Evolutionary conservation across 148 eudicot genomes (phyloP), one percentile per base, ranked within the genome.

Genomic region (Vaccinium macrocarpon): DNA sequence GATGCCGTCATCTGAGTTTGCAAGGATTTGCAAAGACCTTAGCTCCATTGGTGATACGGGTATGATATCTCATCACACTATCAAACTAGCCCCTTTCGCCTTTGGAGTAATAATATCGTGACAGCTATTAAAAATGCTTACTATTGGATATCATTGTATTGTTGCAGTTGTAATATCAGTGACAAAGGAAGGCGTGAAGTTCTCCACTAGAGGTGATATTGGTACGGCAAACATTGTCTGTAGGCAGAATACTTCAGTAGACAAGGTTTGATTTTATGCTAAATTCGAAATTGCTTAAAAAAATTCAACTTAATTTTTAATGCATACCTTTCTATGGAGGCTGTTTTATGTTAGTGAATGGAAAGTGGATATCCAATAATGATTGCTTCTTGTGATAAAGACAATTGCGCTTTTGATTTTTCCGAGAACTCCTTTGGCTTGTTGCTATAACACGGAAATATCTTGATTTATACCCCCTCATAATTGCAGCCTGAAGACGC

Each of bases 191-290:
- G 93, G 93, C 9, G 92, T 93, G 70, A 90, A 91, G 66, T 91
- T 93, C 85, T 91, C 95, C n/a, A 84, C 92, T 8, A 90, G 86
- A 85, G 94, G 95, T 66, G 95, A 93, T 76, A 93, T 93, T 82
- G 95, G 95, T 38, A 83, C 91, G 49, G 94, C 94, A 49, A 93
- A 93, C 85, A 91, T 90, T 61, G 89, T 93, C 18, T 89, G 88
- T 66, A 88, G 91, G 78, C 92, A 89, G 64, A 91, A 88, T 80
- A 81, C 89, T 79, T 88, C 92, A 46, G 83, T 88, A 9, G 92
- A 93, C 78, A 91, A 93, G 91, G 95, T 92, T 78, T 16, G 62
- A 14, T 76, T 23, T 15, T 74, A n/a, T 42, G 23, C 21, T 32
- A 27, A 62, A 18, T 49, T 46, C 73, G 4, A 68, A 56, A 38